Evolutionary conservation across 192 early-diverging fungal species (phyloP).

Genomic region (Coemansia aciculifera): DNA sequence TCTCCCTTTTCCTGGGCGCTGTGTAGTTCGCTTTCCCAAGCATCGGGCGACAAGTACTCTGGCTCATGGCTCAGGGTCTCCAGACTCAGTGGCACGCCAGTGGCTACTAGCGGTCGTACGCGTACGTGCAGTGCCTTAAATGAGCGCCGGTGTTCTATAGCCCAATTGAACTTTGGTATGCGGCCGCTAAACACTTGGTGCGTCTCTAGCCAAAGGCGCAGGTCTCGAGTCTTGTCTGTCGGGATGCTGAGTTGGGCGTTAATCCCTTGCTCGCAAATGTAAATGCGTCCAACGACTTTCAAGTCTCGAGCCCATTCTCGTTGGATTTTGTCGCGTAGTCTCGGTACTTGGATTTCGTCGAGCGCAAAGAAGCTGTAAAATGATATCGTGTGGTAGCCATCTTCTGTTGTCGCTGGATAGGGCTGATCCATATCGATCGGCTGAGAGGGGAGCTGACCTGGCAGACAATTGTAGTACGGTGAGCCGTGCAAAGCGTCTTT

Average conservation of each 20-base stretch:
- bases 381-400: slow-evolving; percentile 43
- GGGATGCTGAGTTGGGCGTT: slow-evolving; percentile 80
- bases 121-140: slow-evolving; percentile 71
- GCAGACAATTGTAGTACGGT: slow-evolving; percentile 18
- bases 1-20: slow-evolving; percentile 12
- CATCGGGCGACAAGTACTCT: slow-evolving; percentile 63
- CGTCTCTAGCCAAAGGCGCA: slow-evolving; percentile 59
- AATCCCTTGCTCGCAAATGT: slow-evolving; percentile 72
- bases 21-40: slow-evolving; percentile 63
- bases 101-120: slow-evolving; percentile 63
- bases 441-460: slow-evolving; percentile 20
- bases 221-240: slow-evolving; percentile 38
- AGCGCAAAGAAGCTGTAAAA: slow-evolving; percentile 52
- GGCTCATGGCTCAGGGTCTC: slow-evolving; percentile 65
- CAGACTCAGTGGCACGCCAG: slow-evolving; percentile 55
- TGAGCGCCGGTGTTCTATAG: slow-evolving; percentile 60
- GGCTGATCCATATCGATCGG: slow-evolving; percentile 38
- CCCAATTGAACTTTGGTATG: slow-evolving; percentile 61
- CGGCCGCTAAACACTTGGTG: slow-evolving; percentile 36
- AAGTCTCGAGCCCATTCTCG: slow-evolving; percentile 39
- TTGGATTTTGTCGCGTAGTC: slow-evolving; percentile 30
- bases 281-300: slow-evolving; percentile 71
- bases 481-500: neutral
- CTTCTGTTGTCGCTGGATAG: slow-evolving; percentile 26
- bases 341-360: neutral